These are phyloP conservation scores for Phaeosphaeriaceae sp. DNA, from an alignment of 2,329 filamentous ascomycete genomes.

Conservation along the genomic window DNA sequence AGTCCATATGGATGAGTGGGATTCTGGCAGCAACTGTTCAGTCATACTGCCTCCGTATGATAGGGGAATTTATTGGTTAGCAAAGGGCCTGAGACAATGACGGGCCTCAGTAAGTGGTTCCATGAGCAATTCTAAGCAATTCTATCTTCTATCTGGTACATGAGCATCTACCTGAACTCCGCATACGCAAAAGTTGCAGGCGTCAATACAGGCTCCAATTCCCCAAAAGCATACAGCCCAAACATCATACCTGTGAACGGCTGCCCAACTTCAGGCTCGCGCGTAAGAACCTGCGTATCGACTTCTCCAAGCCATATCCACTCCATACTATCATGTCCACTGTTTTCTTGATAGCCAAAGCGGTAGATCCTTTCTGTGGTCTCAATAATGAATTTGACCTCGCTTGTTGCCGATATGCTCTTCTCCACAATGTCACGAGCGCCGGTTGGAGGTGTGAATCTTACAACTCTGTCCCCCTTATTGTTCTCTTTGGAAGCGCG, in stretches of 20 bases:
- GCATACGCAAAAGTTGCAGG: constrained; percentile 51
- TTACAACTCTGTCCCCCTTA: constrained; percentile 9
- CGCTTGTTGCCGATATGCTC: constrained; percentile 13
- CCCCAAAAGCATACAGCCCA: constrained; percentile 55
- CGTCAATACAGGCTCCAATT: constrained; percentile 48
- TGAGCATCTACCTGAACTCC: constrained; percentile 7
- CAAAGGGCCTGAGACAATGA: too few species aligned
- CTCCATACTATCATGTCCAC: not conserved
- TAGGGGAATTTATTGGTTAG: too few species aligned
- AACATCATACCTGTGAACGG: constrained; percentile 57
- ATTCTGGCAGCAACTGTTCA: too few species aligned
- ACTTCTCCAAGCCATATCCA: constrained; percentile 27
- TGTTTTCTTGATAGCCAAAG: constrained; percentile 30
- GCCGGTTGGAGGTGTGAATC: constrained; percentile 8
- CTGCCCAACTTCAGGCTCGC: constrained; percentile 48
- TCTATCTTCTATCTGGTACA: too few species aligned
- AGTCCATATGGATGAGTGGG: too few species aligned
- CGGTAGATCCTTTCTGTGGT: constrained; percentile 17
- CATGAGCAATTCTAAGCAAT: too few species aligned
- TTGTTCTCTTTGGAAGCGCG: not conserved
- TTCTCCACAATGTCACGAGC: constrained; percentile 17
- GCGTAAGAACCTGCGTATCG: constrained; percentile 43
- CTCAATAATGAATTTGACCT: constrained; percentile 25
- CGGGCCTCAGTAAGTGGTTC: too few species aligned
- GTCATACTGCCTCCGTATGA: too few species aligned